A percentile compares a stretch with the other conserved stretches of the same genome.
These are phyloP conservation scores for Entophlyctis luteolus DNA, from an alignment of 192 early-diverging fungal genomes.

Conservation along the genomic window DNA sequence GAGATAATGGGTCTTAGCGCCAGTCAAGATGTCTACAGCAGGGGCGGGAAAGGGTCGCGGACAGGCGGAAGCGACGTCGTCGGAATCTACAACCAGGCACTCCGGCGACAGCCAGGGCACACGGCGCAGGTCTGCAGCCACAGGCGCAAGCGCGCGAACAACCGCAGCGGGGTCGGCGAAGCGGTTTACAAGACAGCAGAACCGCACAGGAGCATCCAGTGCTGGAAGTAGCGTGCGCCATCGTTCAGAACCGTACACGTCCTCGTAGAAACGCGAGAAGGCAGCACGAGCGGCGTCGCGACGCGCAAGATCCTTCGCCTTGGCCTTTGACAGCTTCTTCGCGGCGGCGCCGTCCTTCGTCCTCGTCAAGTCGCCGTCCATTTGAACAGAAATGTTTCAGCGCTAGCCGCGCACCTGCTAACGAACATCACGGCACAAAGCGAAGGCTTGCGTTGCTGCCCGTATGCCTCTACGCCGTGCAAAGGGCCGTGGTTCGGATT, in stretches of 20 bases:
- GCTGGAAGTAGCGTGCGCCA: conserved; percentile 15
- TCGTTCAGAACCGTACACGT: conserved; percentile 7
- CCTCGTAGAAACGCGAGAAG: conserved; percentile 18
- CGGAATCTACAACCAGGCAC: conserved; percentile 19
- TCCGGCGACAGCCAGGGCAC: neutral
- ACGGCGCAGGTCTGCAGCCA: neutral
- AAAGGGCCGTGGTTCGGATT: no score
- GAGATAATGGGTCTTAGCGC: conserved; percentile 36
- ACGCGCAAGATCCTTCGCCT: conserved; percentile 5
- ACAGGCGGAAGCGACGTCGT: neutral
- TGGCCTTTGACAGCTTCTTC: conserved; percentile 13
- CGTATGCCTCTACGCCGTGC: no score
- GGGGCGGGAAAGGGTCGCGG: conserved; percentile 25
- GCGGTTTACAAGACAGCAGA: conserved; percentile 25
- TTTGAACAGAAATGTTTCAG: no score
- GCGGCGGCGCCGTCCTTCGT: neutral
- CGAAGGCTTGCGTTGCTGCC: no score
- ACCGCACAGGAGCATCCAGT: conserved; percentile 16
- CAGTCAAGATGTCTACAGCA: conserved; percentile 11
- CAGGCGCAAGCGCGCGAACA: neutral
- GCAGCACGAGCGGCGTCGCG: conserved; percentile 1
- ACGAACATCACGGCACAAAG: no score
- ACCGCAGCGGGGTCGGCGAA: neutral
- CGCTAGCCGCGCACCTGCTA: no score
- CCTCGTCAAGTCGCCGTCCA: no score